A percentile compares a stretch with the other conserved stretches of the same genome.
phyloP scores from a whole-genome alignment of 306 rosid genomes.

The Potentilla sterilis region DNA sequence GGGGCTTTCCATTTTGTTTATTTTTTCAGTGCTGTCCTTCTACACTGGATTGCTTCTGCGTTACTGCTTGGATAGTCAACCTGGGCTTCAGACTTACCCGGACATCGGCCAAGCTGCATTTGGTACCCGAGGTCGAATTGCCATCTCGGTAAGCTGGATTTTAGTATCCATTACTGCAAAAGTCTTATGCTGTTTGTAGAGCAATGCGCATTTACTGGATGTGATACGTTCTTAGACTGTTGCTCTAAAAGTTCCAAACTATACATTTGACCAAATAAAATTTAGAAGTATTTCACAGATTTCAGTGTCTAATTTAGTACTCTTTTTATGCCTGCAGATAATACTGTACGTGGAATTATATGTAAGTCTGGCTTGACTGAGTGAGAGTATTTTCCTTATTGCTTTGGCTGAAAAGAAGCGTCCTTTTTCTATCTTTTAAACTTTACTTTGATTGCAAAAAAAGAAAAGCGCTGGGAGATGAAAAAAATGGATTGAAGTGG shows the following conservation, averaged over 20 bases:
- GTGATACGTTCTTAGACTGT: not conserved
- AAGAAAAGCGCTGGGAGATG: not conserved
- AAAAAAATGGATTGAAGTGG: constrained; percentile 10
- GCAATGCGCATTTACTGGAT: not conserved
- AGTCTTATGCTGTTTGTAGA: not conserved
- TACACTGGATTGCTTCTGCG: constrained; percentile 94
- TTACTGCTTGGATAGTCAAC: constrained; percentile 80
- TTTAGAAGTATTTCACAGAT: not conserved
- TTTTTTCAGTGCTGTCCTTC: constrained; percentile 77
- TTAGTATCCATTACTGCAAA: not conserved
- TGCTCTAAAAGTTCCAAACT: not conserved
- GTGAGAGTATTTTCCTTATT: constrained; percentile 21
- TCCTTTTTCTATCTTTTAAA: not conserved
- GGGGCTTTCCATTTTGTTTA: constrained; percentile 60
- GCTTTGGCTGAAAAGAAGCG: no score
- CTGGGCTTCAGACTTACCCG: constrained; percentile 93
- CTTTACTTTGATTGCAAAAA: not conserved
- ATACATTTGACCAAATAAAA: not conserved
- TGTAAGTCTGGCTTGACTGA: constrained; percentile 59
- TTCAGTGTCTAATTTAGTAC: not conserved
- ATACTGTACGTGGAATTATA: constrained; percentile 81
- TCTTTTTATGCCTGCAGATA: constrained; percentile 62
- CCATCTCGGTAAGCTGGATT: constrained; percentile 67
- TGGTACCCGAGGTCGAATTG: constrained; percentile 71
- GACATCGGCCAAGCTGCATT: constrained; percentile 97